These are phyloP conservation scores for Carex myosuroides DNA, from an alignment of 176 grass and related monocot genomes.

Conservation along the genomic window DNA sequence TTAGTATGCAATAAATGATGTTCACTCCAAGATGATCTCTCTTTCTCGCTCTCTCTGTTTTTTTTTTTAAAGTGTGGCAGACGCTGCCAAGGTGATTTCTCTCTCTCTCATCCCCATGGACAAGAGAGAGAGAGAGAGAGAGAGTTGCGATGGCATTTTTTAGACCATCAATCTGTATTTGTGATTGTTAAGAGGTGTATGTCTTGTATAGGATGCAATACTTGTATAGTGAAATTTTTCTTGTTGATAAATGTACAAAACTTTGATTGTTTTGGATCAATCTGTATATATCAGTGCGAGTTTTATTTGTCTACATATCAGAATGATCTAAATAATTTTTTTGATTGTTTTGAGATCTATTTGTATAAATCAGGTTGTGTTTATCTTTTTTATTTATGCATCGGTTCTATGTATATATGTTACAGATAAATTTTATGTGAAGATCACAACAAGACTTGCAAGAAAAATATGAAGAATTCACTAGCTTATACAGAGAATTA, in stretches of 20 bases:
- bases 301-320: neutral
- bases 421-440: neutral
- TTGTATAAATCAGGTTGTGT: neutral
- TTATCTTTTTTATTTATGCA: neutral
- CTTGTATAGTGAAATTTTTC: neutral
- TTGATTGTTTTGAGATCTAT: neutral
- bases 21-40: conserved; percentile 3
- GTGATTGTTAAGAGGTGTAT: neutral
- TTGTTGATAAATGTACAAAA: neutral
- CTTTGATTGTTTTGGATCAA: neutral
- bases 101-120: neutral
- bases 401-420: neutral
- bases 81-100: neutral
- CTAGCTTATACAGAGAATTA: neutral
- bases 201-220: neutral
- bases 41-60: neutral
- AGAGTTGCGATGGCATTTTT: neutral
- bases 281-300: neutral
- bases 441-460: neutral
- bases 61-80: too few relatives aligned
- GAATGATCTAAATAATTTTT: neutral
- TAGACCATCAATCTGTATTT: neutral
- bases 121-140: neutral
- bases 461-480: neutral
- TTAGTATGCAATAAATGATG: neutral